phyloP scores from a whole-genome alignment of 805 yeast genomes.

The Teunomyces funiuensis region DNA sequence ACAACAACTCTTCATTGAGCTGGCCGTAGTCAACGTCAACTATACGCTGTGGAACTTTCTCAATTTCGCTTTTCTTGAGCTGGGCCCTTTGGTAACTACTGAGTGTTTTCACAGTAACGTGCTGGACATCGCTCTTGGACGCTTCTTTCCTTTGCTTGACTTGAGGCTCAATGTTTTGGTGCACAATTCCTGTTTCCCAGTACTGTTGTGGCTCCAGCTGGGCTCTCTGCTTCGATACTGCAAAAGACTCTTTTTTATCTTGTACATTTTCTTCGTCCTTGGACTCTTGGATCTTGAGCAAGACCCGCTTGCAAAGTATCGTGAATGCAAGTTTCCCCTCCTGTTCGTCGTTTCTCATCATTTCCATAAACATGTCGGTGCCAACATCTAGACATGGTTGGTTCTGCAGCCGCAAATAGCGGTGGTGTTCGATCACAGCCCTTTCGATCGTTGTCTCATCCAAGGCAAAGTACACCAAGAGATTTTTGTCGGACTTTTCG shows the following conservation, averaged over 20 bases:
- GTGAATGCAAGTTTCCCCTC: slow-evolving; percentile 15
- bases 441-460: slow-evolving; percentile 6
- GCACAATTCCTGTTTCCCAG: slow-evolving; percentile 6
- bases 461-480: slow-evolving; percentile 10
- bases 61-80: not conserved
- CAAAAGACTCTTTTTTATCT: not conserved
- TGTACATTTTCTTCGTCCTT: slow-evolving; percentile 1
- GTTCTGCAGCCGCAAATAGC: not conserved
- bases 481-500: slow-evolving; percentile 8
- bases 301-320: slow-evolving; percentile 13
- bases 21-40: slow-evolving; percentile 8
- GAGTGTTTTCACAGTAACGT: not conserved
- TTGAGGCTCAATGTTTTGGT: not conserved
- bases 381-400: not conserved
- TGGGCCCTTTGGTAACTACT: not conserved
- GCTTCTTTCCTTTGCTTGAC: not conserved
- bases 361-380: slow-evolving; percentile 7
- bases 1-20: slow-evolving; percentile 9
- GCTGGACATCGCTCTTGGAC: slow-evolving; percentile 1
- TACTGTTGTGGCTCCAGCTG: slow-evolving; percentile 1
- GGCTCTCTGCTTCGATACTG: not conserved
- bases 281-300: slow-evolving; percentile 14
- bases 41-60: slow-evolving; percentile 6
- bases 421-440: slow-evolving; percentile 3
- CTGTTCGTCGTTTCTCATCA: slow-evolving; percentile 13